Conservation (phyloP, 2,329 filamentous ascomycete species). For the Curvularia hawaiiensis region DNA sequence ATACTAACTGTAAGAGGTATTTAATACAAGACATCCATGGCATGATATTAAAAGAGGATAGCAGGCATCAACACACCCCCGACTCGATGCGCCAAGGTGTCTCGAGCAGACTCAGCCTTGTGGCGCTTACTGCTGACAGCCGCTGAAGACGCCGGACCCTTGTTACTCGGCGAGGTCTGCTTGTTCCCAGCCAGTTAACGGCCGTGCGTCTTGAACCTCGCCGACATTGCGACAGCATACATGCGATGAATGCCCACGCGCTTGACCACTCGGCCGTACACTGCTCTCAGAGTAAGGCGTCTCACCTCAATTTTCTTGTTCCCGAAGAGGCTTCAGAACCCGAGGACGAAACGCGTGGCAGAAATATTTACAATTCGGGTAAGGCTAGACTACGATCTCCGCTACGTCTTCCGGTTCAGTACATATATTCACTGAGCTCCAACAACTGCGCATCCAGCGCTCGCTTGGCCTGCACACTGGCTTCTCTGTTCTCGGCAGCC, state of each 20-base stretch:
- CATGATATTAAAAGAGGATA: background rate
- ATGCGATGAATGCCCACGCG: background rate
- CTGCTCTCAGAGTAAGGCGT: background rate
- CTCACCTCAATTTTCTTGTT: background rate
- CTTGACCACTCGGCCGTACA: background rate
- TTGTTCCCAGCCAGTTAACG: background rate
- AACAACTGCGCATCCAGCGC: constrained; percentile 73
- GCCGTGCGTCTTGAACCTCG: background rate
- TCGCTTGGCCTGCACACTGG: constrained; percentile 67
- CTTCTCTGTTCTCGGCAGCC: constrained; percentile 69
- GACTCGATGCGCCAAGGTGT: background rate
- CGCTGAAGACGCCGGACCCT: background rate
- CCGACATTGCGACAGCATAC: background rate
- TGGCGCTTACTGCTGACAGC: background rate
- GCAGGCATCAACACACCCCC: background rate
- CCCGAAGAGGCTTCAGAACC: background rate
- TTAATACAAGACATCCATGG: background rate
- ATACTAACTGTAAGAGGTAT: background rate
- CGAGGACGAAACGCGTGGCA: background rate
- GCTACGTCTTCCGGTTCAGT: constrained; percentile 18
- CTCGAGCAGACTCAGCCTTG: background rate
- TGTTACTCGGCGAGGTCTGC: background rate
- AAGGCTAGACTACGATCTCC: constrained; percentile 1
- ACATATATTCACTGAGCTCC: constrained; percentile 74
- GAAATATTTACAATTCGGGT: constrained; percentile 2